phyloP scores from a whole-genome alignment of 495 filamentous ascomycete genomes.

The Aspergillus bridgeri region DNA sequence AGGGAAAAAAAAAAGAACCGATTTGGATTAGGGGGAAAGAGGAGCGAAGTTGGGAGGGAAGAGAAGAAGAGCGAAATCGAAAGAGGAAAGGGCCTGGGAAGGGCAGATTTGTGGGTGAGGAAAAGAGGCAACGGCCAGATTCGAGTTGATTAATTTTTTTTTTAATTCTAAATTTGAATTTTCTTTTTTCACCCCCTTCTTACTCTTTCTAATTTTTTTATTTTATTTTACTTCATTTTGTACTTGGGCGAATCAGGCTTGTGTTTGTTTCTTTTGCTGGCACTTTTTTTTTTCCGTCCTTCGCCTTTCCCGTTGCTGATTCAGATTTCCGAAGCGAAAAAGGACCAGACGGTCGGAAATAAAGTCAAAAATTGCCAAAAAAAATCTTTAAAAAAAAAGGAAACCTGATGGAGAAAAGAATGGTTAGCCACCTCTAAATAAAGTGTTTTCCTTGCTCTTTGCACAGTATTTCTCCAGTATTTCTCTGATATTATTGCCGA shows the following conservation, averaged over 20 bases:
- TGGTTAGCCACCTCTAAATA: too few species aligned
- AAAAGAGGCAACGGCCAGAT: constrained; percentile 6
- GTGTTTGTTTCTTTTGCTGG: not conserved
- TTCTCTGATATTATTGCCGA: not conserved
- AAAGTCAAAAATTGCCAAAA: constrained; percentile 8
- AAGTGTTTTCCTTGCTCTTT: too few species aligned
- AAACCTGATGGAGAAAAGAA: not conserved
- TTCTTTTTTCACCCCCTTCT: constrained; percentile 12
- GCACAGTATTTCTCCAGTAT: too few species aligned
- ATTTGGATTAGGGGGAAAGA: constrained; percentile 24
- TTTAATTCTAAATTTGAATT: too few species aligned
- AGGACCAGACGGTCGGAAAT: constrained; percentile 4
- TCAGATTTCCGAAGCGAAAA: constrained; percentile 8
- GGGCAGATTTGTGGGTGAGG: constrained; percentile 3
- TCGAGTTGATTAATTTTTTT: not conserved
- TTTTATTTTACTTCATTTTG: constrained; percentile 8
- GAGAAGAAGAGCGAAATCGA: constrained; percentile 23
- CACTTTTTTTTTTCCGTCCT: too few species aligned
- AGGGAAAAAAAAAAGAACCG: constrained; percentile 20
- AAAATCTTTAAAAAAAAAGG: constrained; percentile 3
- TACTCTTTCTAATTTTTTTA: constrained; percentile 25
- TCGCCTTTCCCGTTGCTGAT: not conserved
- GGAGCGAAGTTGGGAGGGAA: constrained; percentile 29
- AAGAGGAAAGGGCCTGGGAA: constrained; percentile 27
- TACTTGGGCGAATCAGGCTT: constrained; percentile 1